Conservation (phyloP, 331 rosid species). For the Cucumis variabilis region DNA sequence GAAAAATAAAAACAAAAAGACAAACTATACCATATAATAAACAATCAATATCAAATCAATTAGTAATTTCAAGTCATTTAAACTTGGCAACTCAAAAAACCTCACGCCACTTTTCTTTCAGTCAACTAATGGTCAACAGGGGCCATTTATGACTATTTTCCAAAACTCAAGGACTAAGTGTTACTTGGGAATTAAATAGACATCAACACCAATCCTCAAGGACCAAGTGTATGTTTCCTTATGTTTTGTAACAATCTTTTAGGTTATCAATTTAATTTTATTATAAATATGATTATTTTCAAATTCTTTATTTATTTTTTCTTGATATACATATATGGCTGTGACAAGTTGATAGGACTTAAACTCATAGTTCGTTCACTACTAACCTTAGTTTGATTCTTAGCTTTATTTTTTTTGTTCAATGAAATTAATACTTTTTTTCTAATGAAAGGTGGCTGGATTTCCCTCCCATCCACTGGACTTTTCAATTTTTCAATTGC, state of each 20-base stretch:
- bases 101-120: background rate
- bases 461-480: background rate
- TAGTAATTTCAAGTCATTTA: background rate
- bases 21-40: background rate
- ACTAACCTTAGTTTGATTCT: slow-evolving; percentile 4
- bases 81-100: background rate
- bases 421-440: slow-evolving; percentile 8
- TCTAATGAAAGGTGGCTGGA: background rate
- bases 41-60: background rate
- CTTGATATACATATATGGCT: background rate
- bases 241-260: background rate
- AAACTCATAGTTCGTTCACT: background rate
- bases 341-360: background rate
- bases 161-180: background rate
- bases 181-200: too few species aligned
- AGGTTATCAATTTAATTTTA: background rate
- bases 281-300: background rate
- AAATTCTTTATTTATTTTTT: background rate
- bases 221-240: background rate
- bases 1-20: too few species aligned
- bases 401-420: background rate
- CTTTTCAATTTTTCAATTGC: slow-evolving; percentile 11
- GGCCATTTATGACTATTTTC: background rate
- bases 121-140: background rate
- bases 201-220: background rate